Evolutionary conservation across 331 rosid species (phyloP).

Genomic region (Erythrophleum ivorense): DNA sequence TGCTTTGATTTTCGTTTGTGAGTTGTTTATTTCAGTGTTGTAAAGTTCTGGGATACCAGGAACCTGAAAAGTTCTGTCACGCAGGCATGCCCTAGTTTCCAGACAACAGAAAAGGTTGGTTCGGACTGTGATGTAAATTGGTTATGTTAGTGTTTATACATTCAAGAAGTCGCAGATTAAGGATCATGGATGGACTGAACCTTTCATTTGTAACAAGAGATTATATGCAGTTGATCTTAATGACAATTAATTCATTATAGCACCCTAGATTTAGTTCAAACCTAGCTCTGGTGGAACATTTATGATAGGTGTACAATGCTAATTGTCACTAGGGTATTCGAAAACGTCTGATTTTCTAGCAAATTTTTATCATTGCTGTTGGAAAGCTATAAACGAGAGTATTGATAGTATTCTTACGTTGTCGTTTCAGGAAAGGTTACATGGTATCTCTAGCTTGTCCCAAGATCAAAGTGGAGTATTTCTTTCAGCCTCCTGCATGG

Average conservation of each 20-base stretch:
- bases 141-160: neutral
- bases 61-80: slow-evolving; percentile 63
- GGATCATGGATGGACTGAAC: slow-evolving; percentile 12
- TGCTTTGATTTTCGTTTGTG: slow-evolving; percentile 8
- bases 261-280: slow-evolving; percentile 19
- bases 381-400: slow-evolving; percentile 14
- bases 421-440: slow-evolving; percentile 72
- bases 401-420: slow-evolving; percentile 27
- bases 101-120: slow-evolving; percentile 70
- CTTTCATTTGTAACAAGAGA: neutral
- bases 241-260: neutral
- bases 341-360: slow-evolving; percentile 9
- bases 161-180: slow-evolving; percentile 10
- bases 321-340: slow-evolving; percentile 1
- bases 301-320: slow-evolving; percentile 3
- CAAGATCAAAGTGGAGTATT: slow-evolving; percentile 85
- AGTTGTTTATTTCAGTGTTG: slow-evolving; percentile 59
- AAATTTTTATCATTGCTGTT: neutral
- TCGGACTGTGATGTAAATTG: slow-evolving; percentile 18
- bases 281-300: slow-evolving; percentile 17
- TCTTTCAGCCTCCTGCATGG: slow-evolving; percentile 95
- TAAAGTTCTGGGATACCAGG: slow-evolving; percentile 98
- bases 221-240: slow-evolving; percentile 10
- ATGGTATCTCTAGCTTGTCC: slow-evolving; percentile 95
- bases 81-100: slow-evolving; percentile 62